Evolutionary conservation across 1,284 basidiomycete species (phyloP), one percentile per base, ranked within the genome.

Genomic region (Mycena sp.): DNA sequence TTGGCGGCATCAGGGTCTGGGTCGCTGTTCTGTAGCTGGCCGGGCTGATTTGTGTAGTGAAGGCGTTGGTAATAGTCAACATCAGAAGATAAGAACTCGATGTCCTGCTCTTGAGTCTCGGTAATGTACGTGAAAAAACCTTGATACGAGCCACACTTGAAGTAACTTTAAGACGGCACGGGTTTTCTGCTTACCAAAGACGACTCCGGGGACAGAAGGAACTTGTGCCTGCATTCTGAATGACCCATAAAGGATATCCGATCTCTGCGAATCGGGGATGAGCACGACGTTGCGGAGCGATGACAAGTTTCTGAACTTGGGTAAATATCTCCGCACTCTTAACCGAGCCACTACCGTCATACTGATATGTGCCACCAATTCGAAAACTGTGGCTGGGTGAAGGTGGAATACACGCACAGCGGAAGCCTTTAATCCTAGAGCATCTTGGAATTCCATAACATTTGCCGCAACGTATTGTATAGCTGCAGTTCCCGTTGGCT

Each of bases 191-290:
- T 28, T 40, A 69, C 68, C 68, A 28, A 69, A 69, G 6, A 69
- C 68, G 19, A 65, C 68, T 0, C 68, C 67, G 1, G 67, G 63
- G 6, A 65, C 60, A 19, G 57, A 56, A 7, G 67, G 67, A 14
- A 69, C 65, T 54, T 54, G 56, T 17, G 67, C 60, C 41, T 58
- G 54, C 67, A 69, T 69, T 25, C 67, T 53, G 63, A 69, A 69
- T 7, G 67, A 60, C 1, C 67, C 67, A 41, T 58, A 67, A 3
- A 60, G 57, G 23, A 69, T 67, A 26, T 67, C 67, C 4, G 37
- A 41, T 46, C 65, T 40, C 60, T 60, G 25, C 25, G 32, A 21
- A 32, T 29, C 32, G 17, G 14, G 10, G 17, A 28, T 6, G 19
- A 44, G 43, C 43, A 19, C 43, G 14, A 46, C 16, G 9, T 7